These are phyloP conservation scores for Plasmopara halstedii DNA, from an alignment of 352 stramenopile genomes.

Conservation along the genomic window DNA sequence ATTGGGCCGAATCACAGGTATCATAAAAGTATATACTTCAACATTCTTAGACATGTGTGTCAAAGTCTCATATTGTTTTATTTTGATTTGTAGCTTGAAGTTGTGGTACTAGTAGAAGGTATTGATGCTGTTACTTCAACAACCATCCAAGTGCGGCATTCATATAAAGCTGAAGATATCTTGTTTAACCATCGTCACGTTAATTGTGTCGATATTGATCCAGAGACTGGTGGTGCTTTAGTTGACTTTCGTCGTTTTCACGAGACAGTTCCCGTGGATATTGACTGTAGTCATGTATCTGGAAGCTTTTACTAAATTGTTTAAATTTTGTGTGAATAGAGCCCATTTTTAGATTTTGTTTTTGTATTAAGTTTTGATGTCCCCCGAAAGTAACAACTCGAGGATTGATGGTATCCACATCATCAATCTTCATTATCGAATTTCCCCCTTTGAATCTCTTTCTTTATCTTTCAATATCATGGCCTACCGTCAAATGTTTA, in stretches of 20 bases:
- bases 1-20: constrained; percentile 73
- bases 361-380: no score
- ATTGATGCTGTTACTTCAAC: constrained; percentile 93
- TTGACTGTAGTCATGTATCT: constrained; percentile 51
- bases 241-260: constrained; percentile 89
- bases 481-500: constrained; percentile 37
- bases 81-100: constrained; percentile 69
- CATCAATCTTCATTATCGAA: constrained; percentile 30
- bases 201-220: constrained; percentile 84
- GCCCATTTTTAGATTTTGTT: constrained; percentile 8
- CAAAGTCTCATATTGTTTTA: neutral
- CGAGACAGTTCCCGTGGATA: constrained; percentile 48
- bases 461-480: constrained; percentile 16
- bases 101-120: constrained; percentile 95
- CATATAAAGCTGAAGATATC: constrained; percentile 91
- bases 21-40: neutral
- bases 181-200: constrained; percentile 90
- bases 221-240: constrained; percentile 65
- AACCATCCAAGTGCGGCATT: constrained; percentile 94
- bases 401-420: constrained; percentile 4
- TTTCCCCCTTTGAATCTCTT: constrained; percentile 27
- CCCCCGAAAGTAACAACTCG: constrained; percentile 11
- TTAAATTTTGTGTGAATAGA: neutral
- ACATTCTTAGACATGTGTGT: no score
- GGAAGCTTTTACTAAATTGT: constrained; percentile 44